A percentile compares a stretch with the other conserved stretches of the same genome.
Conservation (phyloP, 352 stramenopile species). For the Phytophthora crassamura region DNA sequence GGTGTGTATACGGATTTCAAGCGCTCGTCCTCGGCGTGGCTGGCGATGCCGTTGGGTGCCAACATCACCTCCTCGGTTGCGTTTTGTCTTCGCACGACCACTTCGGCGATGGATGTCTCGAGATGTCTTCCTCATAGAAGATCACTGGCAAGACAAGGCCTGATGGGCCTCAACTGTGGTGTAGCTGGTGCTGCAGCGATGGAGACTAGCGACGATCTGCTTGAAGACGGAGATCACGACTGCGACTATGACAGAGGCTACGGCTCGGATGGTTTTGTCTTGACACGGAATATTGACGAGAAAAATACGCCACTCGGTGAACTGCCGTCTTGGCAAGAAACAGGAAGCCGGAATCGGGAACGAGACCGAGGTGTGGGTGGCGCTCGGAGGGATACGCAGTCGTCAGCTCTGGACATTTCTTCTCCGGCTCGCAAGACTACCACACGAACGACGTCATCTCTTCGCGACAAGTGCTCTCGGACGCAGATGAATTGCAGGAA, state of each 20-base stretch:
- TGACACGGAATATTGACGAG: constrained; percentile 28
- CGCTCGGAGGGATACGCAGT: constrained; percentile 22
- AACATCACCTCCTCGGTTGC: constrained; percentile 62
- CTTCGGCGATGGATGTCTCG: constrained; percentile 34
- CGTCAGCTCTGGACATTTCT: constrained; percentile 24
- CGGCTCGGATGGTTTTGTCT: constrained; percentile 30
- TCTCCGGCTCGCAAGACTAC: constrained; percentile 21
- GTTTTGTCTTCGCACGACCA: constrained; percentile 66
- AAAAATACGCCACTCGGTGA: constrained; percentile 22
- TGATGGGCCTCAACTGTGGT: constrained; percentile 42
- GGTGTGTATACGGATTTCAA: constrained; percentile 88
- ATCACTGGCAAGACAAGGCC: constrained; percentile 8
- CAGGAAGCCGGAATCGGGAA: constrained; percentile 37
- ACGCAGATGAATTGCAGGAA: constrained; percentile 39
- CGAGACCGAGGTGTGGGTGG: constrained; percentile 29
- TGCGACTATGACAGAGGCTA: constrained; percentile 24
- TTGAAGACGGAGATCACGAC: constrained; percentile 29
- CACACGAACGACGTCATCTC: constrained; percentile 15
- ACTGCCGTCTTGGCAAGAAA: constrained; percentile 38
- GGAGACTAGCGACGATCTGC: constrained; percentile 20
- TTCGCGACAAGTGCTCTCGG: constrained; percentile 38
- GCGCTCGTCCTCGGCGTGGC: constrained; percentile 57
- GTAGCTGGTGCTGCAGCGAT: constrained; percentile 42
- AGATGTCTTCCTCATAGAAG: constrained; percentile 27
- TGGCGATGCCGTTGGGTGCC: constrained; percentile 47